Conservation (phyloP, 2,329 filamentous ascomycete species). For the Xenosphaeropsis pyriputrescens region DNA sequence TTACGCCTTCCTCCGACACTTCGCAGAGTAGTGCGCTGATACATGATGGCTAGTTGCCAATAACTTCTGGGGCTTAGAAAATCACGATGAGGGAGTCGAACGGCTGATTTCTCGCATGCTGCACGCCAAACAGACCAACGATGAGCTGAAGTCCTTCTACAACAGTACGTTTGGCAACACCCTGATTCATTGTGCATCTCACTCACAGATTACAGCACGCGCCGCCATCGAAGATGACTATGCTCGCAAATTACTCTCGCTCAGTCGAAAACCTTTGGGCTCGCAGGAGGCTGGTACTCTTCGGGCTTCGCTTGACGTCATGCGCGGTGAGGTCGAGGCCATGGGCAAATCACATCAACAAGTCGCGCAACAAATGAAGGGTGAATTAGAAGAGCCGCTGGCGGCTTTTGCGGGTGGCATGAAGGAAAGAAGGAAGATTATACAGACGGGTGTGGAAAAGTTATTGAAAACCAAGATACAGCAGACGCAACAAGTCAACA, state of each 20-base stretch:
- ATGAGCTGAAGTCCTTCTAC: conserved; percentile 90
- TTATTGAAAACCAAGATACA: conserved; percentile 84
- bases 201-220: conserved; percentile 40
- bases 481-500: conserved; percentile 83
- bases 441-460: conserved; percentile 89
- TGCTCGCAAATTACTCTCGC: conserved; percentile 69
- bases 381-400: conserved; percentile 85
- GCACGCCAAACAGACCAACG: conserved; percentile 83
- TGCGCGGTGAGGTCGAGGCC: conserved; percentile 77
- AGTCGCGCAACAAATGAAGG: conserved; percentile 90
- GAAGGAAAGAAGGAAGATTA: conserved; percentile 93
- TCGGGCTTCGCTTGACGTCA: conserved; percentile 69
- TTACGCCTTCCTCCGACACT: not conserved
- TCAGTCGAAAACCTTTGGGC: conserved; percentile 79
- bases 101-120: conserved; percentile 92
- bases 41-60: conserved; percentile 63
- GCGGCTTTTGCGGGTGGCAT: conserved; percentile 84
- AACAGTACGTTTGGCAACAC: conserved; percentile 36
- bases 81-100: conserved; percentile 67
- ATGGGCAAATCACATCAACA: conserved; percentile 89
- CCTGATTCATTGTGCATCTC: not conserved
- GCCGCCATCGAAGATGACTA: conserved; percentile 96
- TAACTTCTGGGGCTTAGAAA: conserved; percentile 98
- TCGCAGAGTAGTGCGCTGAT: conserved; percentile 2
- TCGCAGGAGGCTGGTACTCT: conserved; percentile 78